Conservation (phyloP, 2,329 filamentous ascomycete genomes). For the Cytospora leucostoma region DNA sequence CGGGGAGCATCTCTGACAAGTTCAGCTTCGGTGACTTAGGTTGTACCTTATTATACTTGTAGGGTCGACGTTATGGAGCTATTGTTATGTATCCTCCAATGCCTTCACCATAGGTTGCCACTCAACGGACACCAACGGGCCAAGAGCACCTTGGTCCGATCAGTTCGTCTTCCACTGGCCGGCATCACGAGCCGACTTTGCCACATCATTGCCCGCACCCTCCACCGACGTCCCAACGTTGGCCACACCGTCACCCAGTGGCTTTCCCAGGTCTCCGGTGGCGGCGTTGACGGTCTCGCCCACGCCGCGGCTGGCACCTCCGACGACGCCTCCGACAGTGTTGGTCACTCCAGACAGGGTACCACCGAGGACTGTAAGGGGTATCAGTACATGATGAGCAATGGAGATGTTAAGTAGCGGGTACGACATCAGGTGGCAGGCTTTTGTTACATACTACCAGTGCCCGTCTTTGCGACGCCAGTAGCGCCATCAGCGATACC, state of each 20-base stretch:
- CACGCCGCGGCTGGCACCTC: constrained; percentile 20
- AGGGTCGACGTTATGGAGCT: too few relatives aligned
- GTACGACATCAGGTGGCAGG: too few relatives aligned
- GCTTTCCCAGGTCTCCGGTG: constrained; percentile 23
- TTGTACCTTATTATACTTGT: too few relatives aligned
- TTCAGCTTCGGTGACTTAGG: too few relatives aligned
- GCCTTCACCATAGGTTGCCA: too few relatives aligned
- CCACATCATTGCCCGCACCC: constrained; percentile 21
- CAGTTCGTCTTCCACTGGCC: constrained; percentile 28
- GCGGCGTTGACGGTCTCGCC: constrained; percentile 24
- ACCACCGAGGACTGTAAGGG: constrained; percentile 13
- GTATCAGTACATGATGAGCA: background rate
- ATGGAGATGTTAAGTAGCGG: background rate
- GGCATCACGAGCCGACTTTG: constrained; percentile 19
- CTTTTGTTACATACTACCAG: constrained; percentile 18
- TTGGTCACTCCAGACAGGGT: constrained; percentile 24
- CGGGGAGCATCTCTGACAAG: too few relatives aligned
- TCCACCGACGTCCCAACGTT: constrained; percentile 25
- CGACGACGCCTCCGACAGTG: constrained; percentile 25
- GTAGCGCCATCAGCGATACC: constrained; percentile 22
- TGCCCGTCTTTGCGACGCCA: constrained; percentile 26
- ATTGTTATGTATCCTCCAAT: too few relatives aligned
- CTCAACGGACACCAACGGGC: too few relatives aligned
- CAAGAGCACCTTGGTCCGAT: background rate
- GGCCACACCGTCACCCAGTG: constrained; percentile 22